phyloP scores from a whole-genome alignment of 768 basidiomycete genomes.

The Flagelloscypha sp. region DNA sequence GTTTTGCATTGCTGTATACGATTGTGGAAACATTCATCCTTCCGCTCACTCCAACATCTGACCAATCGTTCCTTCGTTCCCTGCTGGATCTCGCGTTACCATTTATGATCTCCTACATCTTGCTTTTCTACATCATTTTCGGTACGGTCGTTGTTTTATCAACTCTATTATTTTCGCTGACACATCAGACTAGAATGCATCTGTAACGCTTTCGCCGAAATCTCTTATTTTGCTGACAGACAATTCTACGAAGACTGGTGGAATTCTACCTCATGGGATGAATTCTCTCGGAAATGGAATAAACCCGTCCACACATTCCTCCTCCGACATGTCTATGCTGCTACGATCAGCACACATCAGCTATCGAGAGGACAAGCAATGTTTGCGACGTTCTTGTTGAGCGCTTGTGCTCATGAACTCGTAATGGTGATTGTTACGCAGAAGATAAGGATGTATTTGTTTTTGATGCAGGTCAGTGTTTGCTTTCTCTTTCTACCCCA shows the following conservation, averaged over 20 bases:
- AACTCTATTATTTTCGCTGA: neutral
- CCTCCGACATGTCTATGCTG: slow-evolving; percentile 90
- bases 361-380: slow-evolving; percentile 77
- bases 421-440: slow-evolving; percentile 95
- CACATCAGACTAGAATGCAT: slow-evolving; percentile 65
- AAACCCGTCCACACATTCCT: slow-evolving; percentile 93
- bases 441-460: slow-evolving; percentile 88
- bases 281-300: slow-evolving; percentile 98
- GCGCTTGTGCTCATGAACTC: slow-evolving; percentile 85
- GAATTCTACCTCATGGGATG: slow-evolving; percentile 96
- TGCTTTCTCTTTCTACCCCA: neutral
- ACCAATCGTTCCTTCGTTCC: slow-evolving; percentile 66
- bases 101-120: slow-evolving; percentile 86
- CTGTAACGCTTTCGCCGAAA: slow-evolving; percentile 91
- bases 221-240: slow-evolving; percentile 91
- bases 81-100: slow-evolving; percentile 84
- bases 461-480: slow-evolving; percentile 55
- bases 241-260: slow-evolving; percentile 99
- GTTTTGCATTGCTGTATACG: slow-evolving; percentile 89
- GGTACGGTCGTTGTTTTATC: slow-evolving; percentile 33
- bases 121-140: slow-evolving; percentile 82
- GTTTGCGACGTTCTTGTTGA: slow-evolving; percentile 87
- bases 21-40: slow-evolving; percentile 92
- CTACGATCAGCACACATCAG: slow-evolving; percentile 69
- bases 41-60: slow-evolving; percentile 62